Evolutionary conservation across 345 rosid genomes (phyloP).

Genomic region (Hirschfeldia incana): DNA sequence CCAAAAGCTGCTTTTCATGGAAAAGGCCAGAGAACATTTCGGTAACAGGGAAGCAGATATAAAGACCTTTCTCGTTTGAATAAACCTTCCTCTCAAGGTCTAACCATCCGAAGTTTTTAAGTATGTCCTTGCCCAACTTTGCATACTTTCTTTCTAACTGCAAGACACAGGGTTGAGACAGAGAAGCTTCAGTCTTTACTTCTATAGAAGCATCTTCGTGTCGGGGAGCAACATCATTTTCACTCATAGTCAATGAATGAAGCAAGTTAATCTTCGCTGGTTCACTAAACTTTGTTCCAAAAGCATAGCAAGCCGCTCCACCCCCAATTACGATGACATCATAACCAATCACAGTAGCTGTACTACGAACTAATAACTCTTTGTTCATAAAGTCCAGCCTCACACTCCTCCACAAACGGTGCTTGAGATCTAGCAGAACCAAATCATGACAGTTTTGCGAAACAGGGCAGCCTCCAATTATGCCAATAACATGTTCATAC

Average conservation of each 20-base stretch:
- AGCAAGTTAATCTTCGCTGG: constrained; percentile 71
- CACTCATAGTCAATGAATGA: constrained; percentile 38
- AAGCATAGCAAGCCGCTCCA: constrained; percentile 95
- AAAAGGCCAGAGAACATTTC: constrained; percentile 54
- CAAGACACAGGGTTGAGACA: constrained; percentile 42
- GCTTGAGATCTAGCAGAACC: constrained; percentile 63
- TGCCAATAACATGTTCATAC: constrained; percentile 61
- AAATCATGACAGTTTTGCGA: constrained; percentile 67
- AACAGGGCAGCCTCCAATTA: constrained; percentile 95
- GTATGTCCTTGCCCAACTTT: constrained; percentile 74
- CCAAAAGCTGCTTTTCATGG: constrained; percentile 40
- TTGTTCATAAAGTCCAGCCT: constrained; percentile 58
- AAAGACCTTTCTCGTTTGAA: constrained; percentile 49
- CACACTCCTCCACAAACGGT: constrained; percentile 60
- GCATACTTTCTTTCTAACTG: constrained; percentile 66
- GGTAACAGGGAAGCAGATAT: constrained; percentile 79
- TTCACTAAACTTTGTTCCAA: constrained; percentile 90
- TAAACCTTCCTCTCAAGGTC: constrained; percentile 74
- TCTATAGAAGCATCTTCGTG: constrained; percentile 33
- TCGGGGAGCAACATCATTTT: constrained; percentile 28
- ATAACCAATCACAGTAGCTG: constrained; percentile 67
- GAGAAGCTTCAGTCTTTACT: constrained; percentile 32
- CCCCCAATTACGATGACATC: constrained; percentile 84
- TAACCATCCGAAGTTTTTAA: constrained; percentile 88
- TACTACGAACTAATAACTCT: constrained; percentile 74